These are phyloP conservation scores for Zizania palustris DNA, from an alignment of 202 grass and related monocot genomes.

Conservation along the genomic window DNA sequence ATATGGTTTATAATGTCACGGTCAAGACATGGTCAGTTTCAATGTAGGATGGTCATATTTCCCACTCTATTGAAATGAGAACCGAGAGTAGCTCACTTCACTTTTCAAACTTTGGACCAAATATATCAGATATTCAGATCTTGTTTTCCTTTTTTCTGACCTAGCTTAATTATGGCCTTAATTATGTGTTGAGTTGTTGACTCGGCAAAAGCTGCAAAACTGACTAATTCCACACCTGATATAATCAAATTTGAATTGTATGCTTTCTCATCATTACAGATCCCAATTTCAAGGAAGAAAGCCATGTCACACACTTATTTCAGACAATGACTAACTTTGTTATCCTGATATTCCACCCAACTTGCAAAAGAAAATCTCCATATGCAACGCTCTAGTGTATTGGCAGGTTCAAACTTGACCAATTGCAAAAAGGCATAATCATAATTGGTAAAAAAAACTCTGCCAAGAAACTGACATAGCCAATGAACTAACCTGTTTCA, in stretches of 20 bases:
- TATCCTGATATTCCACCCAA: background rate
- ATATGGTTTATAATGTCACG: conserved; percentile 27
- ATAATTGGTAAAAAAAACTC: conserved; percentile 4
- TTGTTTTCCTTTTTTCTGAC: conserved; percentile 31
- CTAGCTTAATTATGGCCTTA: background rate
- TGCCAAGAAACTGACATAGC: conserved; percentile 16
- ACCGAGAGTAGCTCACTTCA: background rate
- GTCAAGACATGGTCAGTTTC: conserved; percentile 31
- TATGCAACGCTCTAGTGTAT: background rate
- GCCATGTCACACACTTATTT: background rate
- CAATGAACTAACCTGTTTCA: conserved; percentile 80
- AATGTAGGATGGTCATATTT: conserved; percentile 38
- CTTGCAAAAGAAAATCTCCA: background rate
- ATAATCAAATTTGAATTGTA: conserved; percentile 13
- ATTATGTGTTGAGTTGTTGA: conserved; percentile 38
- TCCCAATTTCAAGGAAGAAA: conserved; percentile 14
- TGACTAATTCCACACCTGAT: conserved; percentile 41
- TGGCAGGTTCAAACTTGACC: background rate
- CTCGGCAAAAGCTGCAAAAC: conserved; percentile 31
- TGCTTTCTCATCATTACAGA: background rate
- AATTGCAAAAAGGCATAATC: background rate
- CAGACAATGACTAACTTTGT: background rate
- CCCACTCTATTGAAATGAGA: conserved; percentile 18
- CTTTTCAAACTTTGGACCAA: conserved; percentile 54
- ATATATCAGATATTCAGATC: background rate